These are phyloP conservation scores for Aspergillus sp. DNA, from an alignment of 2,329 filamentous ascomycete genomes.

Conservation along the genomic window DNA sequence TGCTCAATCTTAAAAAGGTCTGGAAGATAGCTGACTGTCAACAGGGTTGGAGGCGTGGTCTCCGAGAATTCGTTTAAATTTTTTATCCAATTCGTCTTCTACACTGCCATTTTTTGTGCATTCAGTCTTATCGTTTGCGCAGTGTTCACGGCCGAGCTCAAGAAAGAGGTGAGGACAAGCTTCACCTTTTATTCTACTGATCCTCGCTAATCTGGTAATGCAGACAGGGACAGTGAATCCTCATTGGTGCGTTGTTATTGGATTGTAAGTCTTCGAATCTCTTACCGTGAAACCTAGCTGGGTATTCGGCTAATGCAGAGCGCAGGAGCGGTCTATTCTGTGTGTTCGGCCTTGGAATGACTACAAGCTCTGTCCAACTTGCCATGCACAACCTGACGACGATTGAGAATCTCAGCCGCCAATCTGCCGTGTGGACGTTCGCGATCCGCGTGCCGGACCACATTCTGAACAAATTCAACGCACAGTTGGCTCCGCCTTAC, in stretches of 20 bases:
- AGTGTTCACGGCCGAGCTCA: constrained; percentile 53
- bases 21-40: constrained; percentile 8
- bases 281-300: background rate
- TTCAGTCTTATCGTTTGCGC: constrained; percentile 57
- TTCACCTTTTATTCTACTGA: background rate
- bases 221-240: constrained; percentile 42
- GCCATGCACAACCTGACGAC: constrained; percentile 70
- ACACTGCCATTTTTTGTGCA: constrained; percentile 59
- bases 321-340: constrained; percentile 58
- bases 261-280: constrained; percentile 40
- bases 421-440: constrained; percentile 58
- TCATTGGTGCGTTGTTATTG: constrained; percentile 59
- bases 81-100: constrained; percentile 79
- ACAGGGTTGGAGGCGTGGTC: constrained; percentile 82
- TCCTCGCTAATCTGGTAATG: constrained; percentile 8
- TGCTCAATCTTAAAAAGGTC: background rate
- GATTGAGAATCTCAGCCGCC: constrained; percentile 64
- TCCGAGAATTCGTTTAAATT: constrained; percentile 83
- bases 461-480: constrained; percentile 27
- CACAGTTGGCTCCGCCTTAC: constrained; percentile 25
- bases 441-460: constrained; percentile 61
- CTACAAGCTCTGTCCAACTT: constrained; percentile 61
- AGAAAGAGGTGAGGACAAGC: constrained; percentile 33
- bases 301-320: constrained; percentile 1
- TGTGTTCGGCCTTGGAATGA: constrained; percentile 74